Base-by-base conservation (phyloP, 257 asterid genomes). In the Rehmannia glutinosa region DNA sequence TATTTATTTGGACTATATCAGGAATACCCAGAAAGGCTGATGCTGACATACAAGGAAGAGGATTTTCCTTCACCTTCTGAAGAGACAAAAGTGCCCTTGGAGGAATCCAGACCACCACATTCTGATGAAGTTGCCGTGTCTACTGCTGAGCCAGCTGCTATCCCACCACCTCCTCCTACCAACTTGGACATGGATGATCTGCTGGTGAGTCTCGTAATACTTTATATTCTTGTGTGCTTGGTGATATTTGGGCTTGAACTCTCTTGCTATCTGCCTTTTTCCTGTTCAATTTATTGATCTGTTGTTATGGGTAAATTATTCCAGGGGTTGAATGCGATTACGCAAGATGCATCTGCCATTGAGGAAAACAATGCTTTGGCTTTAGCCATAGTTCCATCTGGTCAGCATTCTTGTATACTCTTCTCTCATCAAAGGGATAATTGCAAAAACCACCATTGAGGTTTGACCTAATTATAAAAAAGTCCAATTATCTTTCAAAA, bases 21-120 rank as follows among this genome's bases (percentile, higher is more conserved):
- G 99, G 97, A 94, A 64, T 87, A 88, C 63, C 99, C 98, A 1
- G 98, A 94, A 79, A 84, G 95, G 86, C 89, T 94, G 78, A 83
- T 86, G 92, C 81, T 91, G 81, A 94, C 99, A 11, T 94, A 94
- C 77, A 91, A 86, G 75, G 96, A 85, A 62, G 98, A 91, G 70
- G 98, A 91, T 63, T 87, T 30, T 61, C 69, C 86, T 58, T 56
- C 82, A 43, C 86, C 86, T 65, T 68, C 88, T 54, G 98, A 88
- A 78, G 97, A 87, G 69, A 57, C 78, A 11, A 66, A 77, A 61
- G 76, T 73, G 10, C 47, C 68, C 10, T 71, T 71, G 6, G 89
- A 80, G 25, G 99, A 84, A 68, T 81, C 78, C 41, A 57, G 27
- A 21, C 78, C 84, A 25, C 84, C 72, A 55, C 88, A 91, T 57